Evolutionary conservation across 257 asterid species (phyloP), one percentile per base, ranked within the genome.

Genomic region (Rubia yunnanensis): DNA sequence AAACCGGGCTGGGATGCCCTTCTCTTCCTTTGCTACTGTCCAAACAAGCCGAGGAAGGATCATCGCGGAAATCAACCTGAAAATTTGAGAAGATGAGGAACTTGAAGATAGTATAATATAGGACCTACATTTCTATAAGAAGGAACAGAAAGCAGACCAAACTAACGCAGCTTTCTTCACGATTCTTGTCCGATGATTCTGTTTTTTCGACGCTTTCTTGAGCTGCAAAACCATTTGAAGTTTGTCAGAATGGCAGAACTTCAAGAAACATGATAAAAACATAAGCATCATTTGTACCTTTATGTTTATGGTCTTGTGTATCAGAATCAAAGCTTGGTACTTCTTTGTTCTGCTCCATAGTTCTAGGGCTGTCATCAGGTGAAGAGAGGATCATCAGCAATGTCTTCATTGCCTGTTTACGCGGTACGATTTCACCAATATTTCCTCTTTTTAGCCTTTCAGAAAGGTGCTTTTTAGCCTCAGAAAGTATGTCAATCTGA

Each of bases 401-500:
- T 44, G 52, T 44, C 8, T 44, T 44, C 52, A 44, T 20, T 15
- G 6, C 52, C 52, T 15, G 52, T 15, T 44, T 44, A 44, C 8
- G 52, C 20, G 52, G 52, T 17, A 44, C 7, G 8, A 3, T 15
- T 44, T 44, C 52, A 0, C 20, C 0, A 7, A 44, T 7, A 44
- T 44, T 44, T 44, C 52, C 52, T 44, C 52, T 44, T 46, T 54
- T 80, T 58, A 79, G 69, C 73, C 96, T 81, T 41, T 66, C 82
- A 8, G 91, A 92, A 66, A 92, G 95, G 64, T 84, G 96, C 66
- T 72, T 83, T 81, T 84, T 89, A 13, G 96, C 98, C 85, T 89
- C 96, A 70, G 72, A 53, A 78, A 83, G 65, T 34, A 91, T 78
- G 57, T 85, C 92, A 62, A 50, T 64, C 38, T 83, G 82, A 35